Evolutionary conservation across 352 stramenopile species (phyloP).

Genomic region (Phytopythium aichiense): DNA sequence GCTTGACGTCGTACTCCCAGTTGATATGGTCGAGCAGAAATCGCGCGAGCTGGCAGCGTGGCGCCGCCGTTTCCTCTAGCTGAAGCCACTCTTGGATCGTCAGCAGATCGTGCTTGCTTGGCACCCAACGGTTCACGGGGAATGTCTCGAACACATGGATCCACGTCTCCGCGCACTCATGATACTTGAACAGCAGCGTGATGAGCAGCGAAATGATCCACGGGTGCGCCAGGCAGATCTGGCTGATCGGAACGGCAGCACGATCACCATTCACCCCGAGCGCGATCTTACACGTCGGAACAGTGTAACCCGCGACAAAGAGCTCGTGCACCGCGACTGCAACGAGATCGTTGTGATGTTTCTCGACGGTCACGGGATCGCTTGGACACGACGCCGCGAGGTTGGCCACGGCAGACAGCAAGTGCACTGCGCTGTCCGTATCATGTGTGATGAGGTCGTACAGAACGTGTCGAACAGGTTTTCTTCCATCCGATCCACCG

Average conservation of each 20-base stretch:
- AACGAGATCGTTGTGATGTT: conserved; percentile 40
- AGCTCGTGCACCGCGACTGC: conserved; percentile 59
- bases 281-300: conserved; percentile 35
- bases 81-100: conserved; percentile 81
- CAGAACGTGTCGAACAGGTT: conserved; percentile 38
- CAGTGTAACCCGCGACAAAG: conserved; percentile 59
- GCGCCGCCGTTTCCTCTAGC: conserved; percentile 61
- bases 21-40: conserved; percentile 84
- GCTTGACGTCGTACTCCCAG: conserved; percentile 79
- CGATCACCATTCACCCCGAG: conserved; percentile 48
- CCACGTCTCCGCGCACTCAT: conserved; percentile 74
- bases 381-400: conserved; percentile 31
- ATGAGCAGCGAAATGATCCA: conserved; percentile 62
- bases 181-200: conserved; percentile 67
- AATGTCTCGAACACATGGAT: conserved; percentile 85
- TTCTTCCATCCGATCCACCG: conserved; percentile 20
- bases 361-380: conserved; percentile 1
- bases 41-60: conserved; percentile 56
- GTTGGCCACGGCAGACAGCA: conserved; percentile 69
- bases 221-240: conserved; percentile 56
- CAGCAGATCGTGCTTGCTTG: conserved; percentile 52
- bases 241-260: conserved; percentile 47
- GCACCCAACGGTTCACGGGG: conserved; percentile 81
- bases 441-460: conserved; percentile 60
- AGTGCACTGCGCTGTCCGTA: conserved; percentile 57